phyloP scores from a whole-genome alignment of 805 yeast genomes.

The Torulaspora microellipsoides region DNA sequence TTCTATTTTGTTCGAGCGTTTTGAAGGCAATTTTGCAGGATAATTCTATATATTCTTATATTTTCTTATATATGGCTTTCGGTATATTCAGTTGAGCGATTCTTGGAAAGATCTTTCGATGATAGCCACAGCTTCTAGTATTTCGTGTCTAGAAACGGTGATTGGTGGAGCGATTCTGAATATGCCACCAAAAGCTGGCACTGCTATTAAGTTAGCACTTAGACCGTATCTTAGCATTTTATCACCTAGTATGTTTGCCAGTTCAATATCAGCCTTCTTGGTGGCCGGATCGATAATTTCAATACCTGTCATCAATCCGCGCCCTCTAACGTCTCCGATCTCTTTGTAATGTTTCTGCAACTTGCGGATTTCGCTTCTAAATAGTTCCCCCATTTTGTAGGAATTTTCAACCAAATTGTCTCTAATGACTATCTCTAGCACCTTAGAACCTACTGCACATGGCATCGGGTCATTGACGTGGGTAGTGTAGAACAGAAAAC shows the following conservation, averaged over 20 bases:
- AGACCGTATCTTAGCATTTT: slow-evolving; percentile 22
- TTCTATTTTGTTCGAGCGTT: too few species aligned
- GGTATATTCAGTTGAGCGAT: not conserved
- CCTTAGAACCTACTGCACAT: slow-evolving; percentile 32
- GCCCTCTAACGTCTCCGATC: slow-evolving; percentile 24
- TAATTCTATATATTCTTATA: too few species aligned
- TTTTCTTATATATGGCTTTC: too few species aligned
- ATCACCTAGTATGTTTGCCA: slow-evolving; percentile 13
- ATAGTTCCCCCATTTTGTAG: slow-evolving; percentile 26
- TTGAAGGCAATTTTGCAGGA: too few species aligned
- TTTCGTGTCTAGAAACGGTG: slow-evolving; percentile 22
- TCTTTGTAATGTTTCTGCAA: slow-evolving; percentile 9
- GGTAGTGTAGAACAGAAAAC: slow-evolving; percentile 29
- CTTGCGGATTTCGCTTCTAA: slow-evolving; percentile 18
- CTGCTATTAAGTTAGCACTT: slow-evolving; percentile 30
- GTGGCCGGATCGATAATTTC: slow-evolving; percentile 19
- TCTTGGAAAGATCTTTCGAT: slow-evolving; percentile 17
- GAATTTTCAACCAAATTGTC: slow-evolving; percentile 28
- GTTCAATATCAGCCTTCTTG: slow-evolving; percentile 13
- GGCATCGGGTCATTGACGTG: slow-evolving; percentile 33
- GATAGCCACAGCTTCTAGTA: slow-evolving; percentile 16
- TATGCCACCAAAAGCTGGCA: slow-evolving; percentile 20
- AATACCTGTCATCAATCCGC: slow-evolving; percentile 23
- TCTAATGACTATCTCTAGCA: slow-evolving; percentile 28
- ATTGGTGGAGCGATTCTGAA: slow-evolving; percentile 31